Evolutionary conservation across 768 basidiomycete species (phyloP), one percentile per base, ranked within the genome.

Genomic region (Amanita molliuscula): DNA sequence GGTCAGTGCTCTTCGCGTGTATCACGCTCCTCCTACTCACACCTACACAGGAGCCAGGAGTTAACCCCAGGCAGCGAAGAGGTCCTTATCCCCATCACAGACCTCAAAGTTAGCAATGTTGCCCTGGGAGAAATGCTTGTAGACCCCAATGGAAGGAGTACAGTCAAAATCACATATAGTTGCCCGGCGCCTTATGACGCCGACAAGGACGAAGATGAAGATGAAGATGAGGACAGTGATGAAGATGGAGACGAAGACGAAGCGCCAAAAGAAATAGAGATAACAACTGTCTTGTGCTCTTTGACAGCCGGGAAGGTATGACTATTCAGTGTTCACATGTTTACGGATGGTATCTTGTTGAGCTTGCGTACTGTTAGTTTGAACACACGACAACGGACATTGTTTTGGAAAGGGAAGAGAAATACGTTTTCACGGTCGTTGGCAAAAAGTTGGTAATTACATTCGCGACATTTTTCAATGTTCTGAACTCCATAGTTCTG

Each of bases 241-340:
- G 45, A 47, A 4, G 21, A 35, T 8, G 66, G 69, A 3, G 63
- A 68, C 2, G 71, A 74, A 29, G 54, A 59, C 16, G 62, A 57
- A 0, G 59, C 59, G 10, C 31, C 51, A 60, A 37, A 37, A 40
- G 36, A 55, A 18, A 7, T 44, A 23, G 34, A 43, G 54, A 37
- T 66, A 44, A 75, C 76, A 26, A 81, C 82, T 15, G 72, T 90
- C 50, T 69, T 95, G 13, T 84, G 85, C 61, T 80, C 89, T 1
- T 70, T 96, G 58, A 89, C 83, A 44, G 82, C 87, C 23, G 86
- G 88, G 53, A 87, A 83, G 70, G 92, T 88, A 58, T 49, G 73
- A 56, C 18, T 26, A 28, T 11, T 43, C n/a, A 45, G 26, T 35
- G 49, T 36, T 31, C 44, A 38, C 16, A 25, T 35, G 49, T 36